phyloP scores from a whole-genome alignment of 805 yeast species.

The Yarrowia sp. region DNA sequence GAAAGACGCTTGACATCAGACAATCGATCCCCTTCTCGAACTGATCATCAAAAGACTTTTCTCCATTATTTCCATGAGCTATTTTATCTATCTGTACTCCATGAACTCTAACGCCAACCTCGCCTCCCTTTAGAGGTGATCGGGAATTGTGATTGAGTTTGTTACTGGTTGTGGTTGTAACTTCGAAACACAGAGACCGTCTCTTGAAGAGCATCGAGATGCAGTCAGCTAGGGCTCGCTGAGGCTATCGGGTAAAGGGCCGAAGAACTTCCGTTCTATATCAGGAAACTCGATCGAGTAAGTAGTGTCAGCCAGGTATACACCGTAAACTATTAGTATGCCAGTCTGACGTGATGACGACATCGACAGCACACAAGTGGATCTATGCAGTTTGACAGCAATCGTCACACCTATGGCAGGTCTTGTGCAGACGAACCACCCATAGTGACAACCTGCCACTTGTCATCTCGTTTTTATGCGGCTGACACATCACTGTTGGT shows the following conservation, averaged over 20 bases:
- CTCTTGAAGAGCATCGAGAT: too few species aligned
- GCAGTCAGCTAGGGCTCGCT: neutral
- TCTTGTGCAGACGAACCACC: neutral
- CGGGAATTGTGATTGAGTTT: neutral
- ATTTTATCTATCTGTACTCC: neutral
- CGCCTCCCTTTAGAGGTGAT: neutral
- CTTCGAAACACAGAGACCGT: neutral
- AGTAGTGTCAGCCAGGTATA: too few species aligned
- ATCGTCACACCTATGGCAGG: neutral
- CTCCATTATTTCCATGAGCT: neutral
- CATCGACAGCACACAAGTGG: neutral
- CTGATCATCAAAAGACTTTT: neutral
- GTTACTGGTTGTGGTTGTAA: too few species aligned
- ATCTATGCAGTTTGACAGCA: conserved; percentile 15
- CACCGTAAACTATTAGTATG: too few species aligned
- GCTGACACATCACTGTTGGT: neutral
- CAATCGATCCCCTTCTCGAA: too few species aligned
- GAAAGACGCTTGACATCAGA: too few species aligned
- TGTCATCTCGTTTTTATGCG: conserved; percentile 10
- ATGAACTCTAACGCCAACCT: neutral
- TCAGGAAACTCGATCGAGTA: neutral
- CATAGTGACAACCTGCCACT: neutral
- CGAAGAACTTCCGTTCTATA: neutral
- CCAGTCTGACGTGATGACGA: too few species aligned
- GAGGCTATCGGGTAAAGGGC: neutral